These are phyloP conservation scores for Talaromyces marneffei DNA, from an alignment of 2,329 filamentous ascomycete species.

Conservation along the genomic window DNA sequence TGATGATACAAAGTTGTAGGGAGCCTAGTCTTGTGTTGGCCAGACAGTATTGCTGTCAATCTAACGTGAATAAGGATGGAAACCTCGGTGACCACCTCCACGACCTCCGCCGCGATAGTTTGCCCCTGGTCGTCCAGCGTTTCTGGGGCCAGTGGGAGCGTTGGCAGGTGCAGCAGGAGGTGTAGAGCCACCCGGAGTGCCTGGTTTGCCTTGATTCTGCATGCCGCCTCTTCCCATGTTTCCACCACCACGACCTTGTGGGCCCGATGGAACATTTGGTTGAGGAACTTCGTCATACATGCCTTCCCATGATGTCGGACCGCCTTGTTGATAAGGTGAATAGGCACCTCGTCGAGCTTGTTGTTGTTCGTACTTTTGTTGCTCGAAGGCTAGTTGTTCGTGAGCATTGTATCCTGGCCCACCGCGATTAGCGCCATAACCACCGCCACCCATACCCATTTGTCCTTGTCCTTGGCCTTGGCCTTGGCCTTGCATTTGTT, in stretches of 20 bases:
- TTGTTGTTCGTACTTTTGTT: constrained; percentile 71
- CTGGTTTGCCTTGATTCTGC: constrained; percentile 33
- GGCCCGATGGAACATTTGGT: constrained; percentile 58
- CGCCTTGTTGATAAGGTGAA: constrained; percentile 48
- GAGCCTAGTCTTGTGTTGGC: background rate
- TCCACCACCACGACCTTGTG: constrained; percentile 43
- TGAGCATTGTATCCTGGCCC: constrained; percentile 59
- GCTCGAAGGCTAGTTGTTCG: constrained; percentile 69
- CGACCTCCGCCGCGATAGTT: constrained; percentile 90
- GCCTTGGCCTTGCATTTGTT: constrained; percentile 40
- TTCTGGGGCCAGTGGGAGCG: constrained; percentile 92
- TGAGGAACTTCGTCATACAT: constrained; percentile 97
- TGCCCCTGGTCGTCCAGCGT: constrained; percentile 81
- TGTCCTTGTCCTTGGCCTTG: too few relatives aligned
- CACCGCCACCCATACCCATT: constrained; percentile 23
- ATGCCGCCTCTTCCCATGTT: constrained; percentile 38
- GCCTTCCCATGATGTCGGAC: constrained; percentile 87
- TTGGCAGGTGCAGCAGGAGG: constrained; percentile 59
- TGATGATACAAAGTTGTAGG: background rate
- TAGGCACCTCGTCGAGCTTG: constrained; percentile 49
- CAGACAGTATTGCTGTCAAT: background rate
- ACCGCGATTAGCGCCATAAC: constrained; percentile 39
- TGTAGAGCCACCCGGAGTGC: constrained; percentile 23
- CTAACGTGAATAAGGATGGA: constrained; percentile 66
- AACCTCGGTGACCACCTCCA: constrained; percentile 65